phyloP scores from a whole-genome alignment of 2,329 filamentous ascomycete species.

The Colletotrichum lini region DNA sequence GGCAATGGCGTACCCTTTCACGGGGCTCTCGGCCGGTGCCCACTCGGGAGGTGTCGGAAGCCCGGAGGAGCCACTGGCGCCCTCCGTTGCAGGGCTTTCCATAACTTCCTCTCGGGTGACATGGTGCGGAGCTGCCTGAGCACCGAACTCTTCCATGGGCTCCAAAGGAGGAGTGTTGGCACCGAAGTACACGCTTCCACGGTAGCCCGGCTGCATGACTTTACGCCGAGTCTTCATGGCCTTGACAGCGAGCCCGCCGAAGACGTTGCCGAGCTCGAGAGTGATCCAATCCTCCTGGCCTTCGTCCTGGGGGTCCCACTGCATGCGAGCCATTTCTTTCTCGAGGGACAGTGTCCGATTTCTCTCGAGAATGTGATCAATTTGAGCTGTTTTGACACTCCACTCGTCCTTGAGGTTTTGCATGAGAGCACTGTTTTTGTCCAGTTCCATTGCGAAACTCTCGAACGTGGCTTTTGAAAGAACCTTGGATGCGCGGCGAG shows the following conservation, averaged over 20 bases:
- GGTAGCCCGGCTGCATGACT: constrained; percentile 36
- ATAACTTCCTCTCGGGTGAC: constrained; percentile 55
- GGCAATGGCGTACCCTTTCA: constrained; percentile 34
- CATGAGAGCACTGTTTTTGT: constrained; percentile 51
- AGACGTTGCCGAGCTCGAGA: constrained; percentile 35
- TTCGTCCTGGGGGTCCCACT: constrained; percentile 31
- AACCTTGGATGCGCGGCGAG: constrained; percentile 40
- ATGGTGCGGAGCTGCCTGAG: constrained; percentile 41
- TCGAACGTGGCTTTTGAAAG: constrained; percentile 40
- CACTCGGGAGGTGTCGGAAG: constrained; percentile 56
- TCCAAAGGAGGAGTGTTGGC: constrained; percentile 37
- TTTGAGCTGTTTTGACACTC: constrained; percentile 53
- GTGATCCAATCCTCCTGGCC: constrained; percentile 32
- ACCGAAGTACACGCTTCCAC: constrained; percentile 39
- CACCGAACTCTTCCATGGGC: constrained; percentile 32
- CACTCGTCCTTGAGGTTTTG: constrained; percentile 58
- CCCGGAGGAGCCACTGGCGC: constrained; percentile 53
- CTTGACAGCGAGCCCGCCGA: constrained; percentile 51
- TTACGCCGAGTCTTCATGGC: constrained; percentile 33
- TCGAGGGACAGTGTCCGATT: constrained; percentile 47
- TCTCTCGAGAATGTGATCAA: constrained; percentile 54
- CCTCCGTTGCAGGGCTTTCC: constrained; percentile 54
- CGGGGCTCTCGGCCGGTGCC: constrained; percentile 24
- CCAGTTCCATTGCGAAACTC: constrained; percentile 41
- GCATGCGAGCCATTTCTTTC: constrained; percentile 29